Percentiles rank a stretch among this genome's conserved stretches.
These are phyloP conservation scores for Diphasiastrum complanatum DNA, from an alignment of 83 land plant genomes.

Conservation along the genomic window DNA sequence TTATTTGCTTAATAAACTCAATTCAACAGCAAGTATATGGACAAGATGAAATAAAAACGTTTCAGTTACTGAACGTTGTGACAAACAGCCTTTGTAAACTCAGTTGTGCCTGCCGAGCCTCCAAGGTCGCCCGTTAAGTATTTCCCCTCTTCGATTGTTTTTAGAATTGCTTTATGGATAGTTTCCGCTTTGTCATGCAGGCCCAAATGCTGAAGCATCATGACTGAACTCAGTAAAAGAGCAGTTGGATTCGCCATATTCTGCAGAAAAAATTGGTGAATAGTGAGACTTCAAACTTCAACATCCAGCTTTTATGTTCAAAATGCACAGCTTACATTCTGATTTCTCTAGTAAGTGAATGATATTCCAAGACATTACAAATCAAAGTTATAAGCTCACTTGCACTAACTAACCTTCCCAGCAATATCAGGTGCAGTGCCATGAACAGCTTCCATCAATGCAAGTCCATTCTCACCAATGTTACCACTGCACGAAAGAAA, in stretches of 20 bases:
- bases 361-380: neutral
- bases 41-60: no score
- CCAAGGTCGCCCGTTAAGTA: constrained; percentile 85
- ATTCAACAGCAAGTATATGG: no score
- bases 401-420: constrained; percentile 62
- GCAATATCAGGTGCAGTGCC: constrained; percentile 99
- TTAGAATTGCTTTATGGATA: constrained; percentile 71
- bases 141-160: constrained; percentile 83
- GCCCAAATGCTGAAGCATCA: constrained; percentile 78
- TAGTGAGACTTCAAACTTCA: neutral
- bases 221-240: constrained; percentile 70
- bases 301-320: neutral
- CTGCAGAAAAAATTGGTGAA: constrained; percentile 25
- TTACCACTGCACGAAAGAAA: constrained; percentile 50
- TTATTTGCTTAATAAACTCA: no score
- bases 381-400: neutral
- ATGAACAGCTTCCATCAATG: constrained; percentile 97
- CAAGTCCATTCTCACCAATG: constrained; percentile 91
- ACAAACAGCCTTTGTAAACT: constrained; percentile 79
- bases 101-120: constrained; percentile 61
- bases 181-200: constrained; percentile 64
- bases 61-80: no score
- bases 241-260: constrained; percentile 98
- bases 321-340: neutral
- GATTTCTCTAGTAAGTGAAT: neutral